Conservation (phyloP, 2,329 filamentous ascomycete species). For the Seiridium cupressi region DNA sequence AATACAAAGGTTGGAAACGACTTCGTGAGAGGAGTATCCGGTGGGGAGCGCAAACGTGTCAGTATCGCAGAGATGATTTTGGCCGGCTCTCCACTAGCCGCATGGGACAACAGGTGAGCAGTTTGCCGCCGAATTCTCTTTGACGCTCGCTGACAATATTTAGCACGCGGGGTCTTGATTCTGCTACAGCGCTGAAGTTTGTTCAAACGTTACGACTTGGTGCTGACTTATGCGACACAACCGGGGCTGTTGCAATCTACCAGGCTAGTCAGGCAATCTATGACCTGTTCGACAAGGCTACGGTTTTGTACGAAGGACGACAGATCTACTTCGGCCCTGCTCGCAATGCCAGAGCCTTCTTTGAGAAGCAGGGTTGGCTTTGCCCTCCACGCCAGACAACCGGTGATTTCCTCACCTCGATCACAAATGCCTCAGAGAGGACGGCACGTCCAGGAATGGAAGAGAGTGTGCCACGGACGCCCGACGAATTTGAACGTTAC, state of each 20-base stretch:
- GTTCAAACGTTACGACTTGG: conserved; percentile 64
- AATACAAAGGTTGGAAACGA: conserved; percentile 75
- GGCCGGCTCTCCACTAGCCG: conserved; percentile 52
- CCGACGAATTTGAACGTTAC: conserved; percentile 63
- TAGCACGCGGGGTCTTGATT: conserved; percentile 69
- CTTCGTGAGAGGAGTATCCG: conserved; percentile 68
- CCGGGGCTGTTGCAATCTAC: conserved; percentile 68
- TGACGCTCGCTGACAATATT: background rate
- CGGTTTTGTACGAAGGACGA: conserved; percentile 65
- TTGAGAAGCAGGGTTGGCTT: conserved; percentile 66
- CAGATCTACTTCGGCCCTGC: conserved; percentile 69
- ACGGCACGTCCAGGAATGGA: conserved; percentile 56
- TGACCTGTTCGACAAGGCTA: conserved; percentile 26
- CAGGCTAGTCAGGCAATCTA: conserved; percentile 37
- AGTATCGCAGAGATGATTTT: conserved; percentile 77
- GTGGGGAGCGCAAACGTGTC: conserved; percentile 75
- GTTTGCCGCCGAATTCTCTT: conserved; percentile 41
- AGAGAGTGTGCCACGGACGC: conserved; percentile 60
- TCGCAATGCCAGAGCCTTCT: conserved; percentile 58
- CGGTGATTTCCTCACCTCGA: conserved; percentile 67
- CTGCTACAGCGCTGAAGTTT: conserved; percentile 71
- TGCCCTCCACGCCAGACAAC: conserved; percentile 67
- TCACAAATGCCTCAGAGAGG: conserved; percentile 65
- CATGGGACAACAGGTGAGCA: conserved; percentile 49
- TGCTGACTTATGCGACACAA: conserved; percentile 61